phyloP scores from a whole-genome alignment of 1,139 yeast genomes.

The Diutina mesorugosa region DNA sequence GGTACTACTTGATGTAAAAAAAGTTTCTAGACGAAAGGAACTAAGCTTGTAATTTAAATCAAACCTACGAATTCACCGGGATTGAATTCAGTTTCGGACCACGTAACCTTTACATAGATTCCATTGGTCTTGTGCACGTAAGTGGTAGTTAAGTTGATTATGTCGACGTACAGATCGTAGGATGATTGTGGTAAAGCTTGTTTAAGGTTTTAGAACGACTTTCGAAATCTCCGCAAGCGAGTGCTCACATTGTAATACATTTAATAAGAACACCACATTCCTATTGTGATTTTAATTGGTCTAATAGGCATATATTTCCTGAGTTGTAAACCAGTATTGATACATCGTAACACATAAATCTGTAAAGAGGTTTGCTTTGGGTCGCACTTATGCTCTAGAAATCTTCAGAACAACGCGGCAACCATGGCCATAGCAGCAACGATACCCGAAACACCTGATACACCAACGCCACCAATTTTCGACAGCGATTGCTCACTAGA shows the following conservation, averaged over 20 bases:
- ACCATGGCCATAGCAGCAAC: neutral
- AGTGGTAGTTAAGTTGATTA: too few relatives aligned
- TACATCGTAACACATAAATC: constrained; percentile 1
- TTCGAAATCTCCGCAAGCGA: too few relatives aligned
- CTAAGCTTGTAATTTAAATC: neutral
- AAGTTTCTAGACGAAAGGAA: neutral
- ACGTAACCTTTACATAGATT: too few relatives aligned
- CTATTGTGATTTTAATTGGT: too few relatives aligned
- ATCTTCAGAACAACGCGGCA: neutral
- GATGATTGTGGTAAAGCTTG: too few relatives aligned
- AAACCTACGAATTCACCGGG: too few relatives aligned
- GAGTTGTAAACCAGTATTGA: constrained; percentile 2
- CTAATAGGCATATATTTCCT: neutral
- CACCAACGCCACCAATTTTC: neutral
- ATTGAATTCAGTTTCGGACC: too few relatives aligned
- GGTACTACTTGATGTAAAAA: neutral
- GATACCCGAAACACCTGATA: neutral
- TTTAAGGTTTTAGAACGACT: too few relatives aligned
- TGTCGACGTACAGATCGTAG: too few relatives aligned
- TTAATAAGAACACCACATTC: too few relatives aligned
- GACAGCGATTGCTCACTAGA: neutral
- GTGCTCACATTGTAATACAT: too few relatives aligned
- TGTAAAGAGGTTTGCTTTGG: neutral
- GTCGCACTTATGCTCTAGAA: neutral
- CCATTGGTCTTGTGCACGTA: too few relatives aligned